Base-by-base conservation (phyloP, 1,284 basidiomycete genomes). In the Bjerkandera adusta region DNA sequence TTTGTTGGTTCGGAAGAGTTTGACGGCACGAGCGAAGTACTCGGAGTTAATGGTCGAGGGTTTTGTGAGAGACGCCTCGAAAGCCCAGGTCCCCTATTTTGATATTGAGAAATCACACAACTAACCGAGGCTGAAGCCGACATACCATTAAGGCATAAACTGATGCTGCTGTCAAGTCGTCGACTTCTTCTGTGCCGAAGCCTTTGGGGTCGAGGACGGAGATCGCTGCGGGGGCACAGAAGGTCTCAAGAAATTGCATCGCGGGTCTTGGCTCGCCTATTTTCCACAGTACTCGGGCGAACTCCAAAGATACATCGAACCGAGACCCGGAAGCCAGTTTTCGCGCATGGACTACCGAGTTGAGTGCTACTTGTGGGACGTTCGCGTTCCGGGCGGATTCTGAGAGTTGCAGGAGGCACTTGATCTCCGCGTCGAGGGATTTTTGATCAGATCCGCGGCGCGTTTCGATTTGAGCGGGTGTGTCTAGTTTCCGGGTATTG, bases 211-310 rank as follows among this genome's bases (percentile, higher is more conserved):
- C n/a, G n/a, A n/a, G n/a, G n/a, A n/a, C n/a, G n/a, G n/a, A n/a
- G n/a, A n/a, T n/a, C n/a, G n/a, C n/a, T n/a, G n/a, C n/a, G n/a
- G n/a, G n/a, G n/a, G n/a, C n/a, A 32, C 15, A 79, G 46, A 11
- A 86, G 65, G 27, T 72, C 45, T 76, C 75, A 47, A 96, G 71
- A 48, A 81, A 84, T 55, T 89, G 79, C 27, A 96, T 85, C 0
- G 96, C 95, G 1, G 88, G 69, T 45, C 83, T 81, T 57, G 92
- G 89, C 60, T 98, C 93, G 29, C 83, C 81, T 57, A 92, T 87
- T 4, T 80, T 68, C 93, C 96, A 98, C 10, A 98, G 75, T 5
- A 97, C 92, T 46, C 86, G 81, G 2, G 95, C 87, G 55, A 92
- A 92, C 63, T 97, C 94, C 58, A 83, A 74, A 1, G 77, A 77